Evolutionary conservation across 495 filamentous ascomycete species (phyloP), one percentile per base, ranked within the genome.

Genomic region (Friedmanniomyces simplex): DNA sequence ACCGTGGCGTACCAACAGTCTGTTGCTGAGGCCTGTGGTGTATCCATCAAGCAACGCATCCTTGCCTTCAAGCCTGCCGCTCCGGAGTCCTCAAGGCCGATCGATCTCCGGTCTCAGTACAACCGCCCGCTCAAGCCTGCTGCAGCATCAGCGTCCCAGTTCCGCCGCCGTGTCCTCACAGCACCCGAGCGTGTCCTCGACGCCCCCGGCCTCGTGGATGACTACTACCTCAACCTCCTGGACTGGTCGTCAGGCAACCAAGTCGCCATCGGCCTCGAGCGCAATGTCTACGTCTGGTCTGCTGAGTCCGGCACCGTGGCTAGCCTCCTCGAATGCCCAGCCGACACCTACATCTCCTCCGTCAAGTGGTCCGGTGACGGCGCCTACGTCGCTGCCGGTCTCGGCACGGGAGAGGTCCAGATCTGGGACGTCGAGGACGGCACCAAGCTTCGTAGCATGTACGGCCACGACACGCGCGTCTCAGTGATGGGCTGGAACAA

Each of bases 401-500:
- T 99, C 55, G 91, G 89, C 61, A 87, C 89, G 13, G 93, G 93
- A 59, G 93, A 99, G 67, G 88, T 97, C 41, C 93, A 99, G 72
- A 99, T 99, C 69, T 99, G 93, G 93, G 93, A 99, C 63, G 93
- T 96, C 22, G 88, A 96, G 62, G 93, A 99, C 66, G 84, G 87
- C 30, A 83, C 81, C 63, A 96, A 96, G 79, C 83, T 97, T 37
- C 89, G 93, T 66, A 96, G 89, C 76, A 99, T 99, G 93, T 85
- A 87, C 67, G 94, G 91, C 50, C 93, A 99, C 66, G 93, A 96
- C 62, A 87, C 89, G 25, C 93, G 93, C 39, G 93, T 99, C 56
- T 89, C 90, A 63, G 91, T 96, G 49, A 95, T 96, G 88, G 89
- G 90, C 62, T 99, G 93, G 93, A 94, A 85, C 76, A 96, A 96